Base-by-base conservation (phyloP, 2,329 filamentous ascomycete species). In the Colletotrichum limetticola region DNA sequence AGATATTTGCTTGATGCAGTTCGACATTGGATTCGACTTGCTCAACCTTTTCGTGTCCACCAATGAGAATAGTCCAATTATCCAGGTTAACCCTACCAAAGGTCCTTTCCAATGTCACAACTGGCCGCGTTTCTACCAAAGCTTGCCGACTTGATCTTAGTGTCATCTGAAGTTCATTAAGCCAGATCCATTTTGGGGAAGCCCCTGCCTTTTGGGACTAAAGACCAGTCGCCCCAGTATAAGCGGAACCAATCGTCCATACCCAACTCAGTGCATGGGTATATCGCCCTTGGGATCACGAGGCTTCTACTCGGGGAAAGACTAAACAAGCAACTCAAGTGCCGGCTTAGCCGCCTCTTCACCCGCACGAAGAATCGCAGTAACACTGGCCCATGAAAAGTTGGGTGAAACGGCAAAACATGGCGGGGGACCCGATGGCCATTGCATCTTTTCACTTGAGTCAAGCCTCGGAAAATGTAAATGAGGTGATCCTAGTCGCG, bases 161-260 rank as follows among this genome's bases (percentile, higher is more conserved):
- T 55, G 35, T 30, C 69, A 62, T 68, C 57, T 53, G 37, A 53
- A 37, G 19, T 68, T 68, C 28, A 53, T 46, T 53, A 28, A 32
- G 58, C 53, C 42, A 49, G n/a, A 22, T 49, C 8, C n/a, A 4
- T 24, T 12, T 35, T 8, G 2, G 19, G 4, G 16, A 30, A 32
- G 3, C n/a, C 7, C n/a, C 8, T 3, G 49, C 5, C 42, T 4
- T n/a, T 5, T 14, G 11, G 5, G 28, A 4, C 19, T 9, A 19
- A 49, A 42, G 26, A 5, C 2, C n/a, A 24, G 35, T 32, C 30
- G n/a, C 11, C 42, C 19, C 19, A n/a, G 42, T n/a, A 4, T n/a
- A 11, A 49, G 19, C 19, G 42, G 19, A 22, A 49, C 42, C 19
- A 49, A 49, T 49, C 42, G 19, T 19, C 19, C 19, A 49, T 19